phyloP scores from a whole-genome alignment of 768 basidiomycete species.

The Hericium rajendrae region DNA sequence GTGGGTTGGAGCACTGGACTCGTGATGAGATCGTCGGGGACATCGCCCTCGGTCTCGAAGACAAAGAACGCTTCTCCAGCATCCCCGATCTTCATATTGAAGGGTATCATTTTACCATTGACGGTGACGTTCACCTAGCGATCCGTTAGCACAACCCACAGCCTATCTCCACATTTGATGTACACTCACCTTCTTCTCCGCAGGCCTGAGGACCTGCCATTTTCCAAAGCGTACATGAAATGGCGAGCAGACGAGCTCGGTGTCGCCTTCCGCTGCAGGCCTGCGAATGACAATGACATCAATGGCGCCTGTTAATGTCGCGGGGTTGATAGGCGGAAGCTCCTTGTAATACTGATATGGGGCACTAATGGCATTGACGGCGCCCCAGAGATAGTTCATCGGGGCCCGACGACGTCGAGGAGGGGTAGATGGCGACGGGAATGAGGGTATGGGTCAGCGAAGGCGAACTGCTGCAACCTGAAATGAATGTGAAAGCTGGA shows the following conservation, averaged over 20 bases:
- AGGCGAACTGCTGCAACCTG: not conserved
- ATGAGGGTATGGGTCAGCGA: not conserved
- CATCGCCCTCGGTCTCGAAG: constrained; percentile 91
- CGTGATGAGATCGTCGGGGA: constrained; percentile 89
- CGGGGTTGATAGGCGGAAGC: constrained; percentile 79
- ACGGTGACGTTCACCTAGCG: constrained; percentile 78
- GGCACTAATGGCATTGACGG: constrained; percentile 75
- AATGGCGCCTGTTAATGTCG: constrained; percentile 96
- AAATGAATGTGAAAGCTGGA: not conserved
- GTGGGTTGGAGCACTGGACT: constrained; percentile 79
- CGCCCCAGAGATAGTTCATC: constrained; percentile 87
- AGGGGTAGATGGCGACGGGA: not conserved
- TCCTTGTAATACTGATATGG: constrained; percentile 89
- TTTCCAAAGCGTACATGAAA: constrained; percentile 98
- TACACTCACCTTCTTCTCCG: constrained; percentile 75
- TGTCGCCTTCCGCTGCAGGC: constrained; percentile 49
- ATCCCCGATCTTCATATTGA: constrained; percentile 97
- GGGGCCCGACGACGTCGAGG: not conserved
- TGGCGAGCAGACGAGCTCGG: constrained; percentile 80
- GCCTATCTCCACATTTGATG: not conserved
- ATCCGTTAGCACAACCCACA: not conserved
- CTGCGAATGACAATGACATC: constrained; percentile 94
- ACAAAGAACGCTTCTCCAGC: constrained; percentile 99
- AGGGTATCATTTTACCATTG: constrained; percentile 81
- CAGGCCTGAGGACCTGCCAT: constrained; percentile 87